phyloP scores from a whole-genome alignment of 192 early-diverging fungal species.

The Phycomyces nitens region DNA sequence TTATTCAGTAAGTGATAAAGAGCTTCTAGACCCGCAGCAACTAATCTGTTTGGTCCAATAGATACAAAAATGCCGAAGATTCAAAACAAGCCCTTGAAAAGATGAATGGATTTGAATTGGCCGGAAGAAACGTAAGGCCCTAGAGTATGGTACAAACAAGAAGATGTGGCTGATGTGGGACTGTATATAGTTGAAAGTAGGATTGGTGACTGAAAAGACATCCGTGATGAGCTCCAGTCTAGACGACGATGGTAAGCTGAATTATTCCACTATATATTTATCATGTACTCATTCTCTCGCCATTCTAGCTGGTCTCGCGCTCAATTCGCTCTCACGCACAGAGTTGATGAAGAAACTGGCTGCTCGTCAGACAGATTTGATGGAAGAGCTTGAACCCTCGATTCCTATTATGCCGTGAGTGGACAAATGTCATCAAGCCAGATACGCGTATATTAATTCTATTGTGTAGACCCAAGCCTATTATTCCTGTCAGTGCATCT shows the following conservation, averaged over 20 bases:
- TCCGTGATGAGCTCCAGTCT: slow-evolving; percentile 36
- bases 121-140: slow-evolving; percentile 60
- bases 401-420: slow-evolving; percentile 20
- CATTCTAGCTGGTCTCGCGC: slow-evolving; percentile 57
- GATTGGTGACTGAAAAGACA: slow-evolving; percentile 66
- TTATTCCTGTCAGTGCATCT: slow-evolving; percentile 50
- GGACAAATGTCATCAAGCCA: not conserved
- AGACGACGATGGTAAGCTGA: slow-evolving; percentile 44
- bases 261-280: not conserved
- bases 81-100: slow-evolving; percentile 77
- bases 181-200: slow-evolving; percentile 64
- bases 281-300: too few relatives aligned
- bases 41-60: slow-evolving; percentile 7
- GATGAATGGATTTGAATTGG: slow-evolving; percentile 82
- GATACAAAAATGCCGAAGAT: slow-evolving; percentile 60
- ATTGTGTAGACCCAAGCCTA: slow-evolving; percentile 36
- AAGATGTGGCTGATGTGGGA: not conserved
- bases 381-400: slow-evolving; percentile 37
- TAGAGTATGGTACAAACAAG: not conserved
- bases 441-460: not conserved
- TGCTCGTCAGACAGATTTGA: slow-evolving; percentile 44
- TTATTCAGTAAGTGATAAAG: slow-evolving; percentile 74
- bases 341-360: slow-evolving; percentile 84
- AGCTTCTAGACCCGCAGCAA: too few relatives aligned
- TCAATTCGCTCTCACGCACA: slow-evolving; percentile 67